Evolutionary conservation across 164 flowering plant genomes (phyloP), one percentile per base, ranked within the genome.

Genomic region (Cinnamomum chago): DNA sequence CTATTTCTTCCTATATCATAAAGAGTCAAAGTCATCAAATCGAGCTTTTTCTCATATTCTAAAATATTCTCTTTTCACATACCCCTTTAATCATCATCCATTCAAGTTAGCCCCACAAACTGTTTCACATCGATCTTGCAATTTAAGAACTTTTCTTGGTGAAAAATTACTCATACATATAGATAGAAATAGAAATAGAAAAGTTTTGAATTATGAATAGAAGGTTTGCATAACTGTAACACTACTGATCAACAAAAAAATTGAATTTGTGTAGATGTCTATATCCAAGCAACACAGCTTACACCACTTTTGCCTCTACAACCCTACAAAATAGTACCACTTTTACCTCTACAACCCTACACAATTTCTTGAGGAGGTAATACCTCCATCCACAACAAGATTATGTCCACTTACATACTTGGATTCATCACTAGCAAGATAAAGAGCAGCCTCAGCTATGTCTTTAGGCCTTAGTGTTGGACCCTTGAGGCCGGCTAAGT

Each of bases 401-500:
- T 91, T 91, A 68, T 91, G 96, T 1, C 96, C 96, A 75, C 93
- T 91, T 1, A 91, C 89, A 81, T 89, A 91, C 74, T 76, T 91
- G 5, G 96, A 87, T 68, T 91, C 96, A 76, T 91, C 96, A 76
- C 93, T 86, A 40, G 93, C 96, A 68, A 91, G 86, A 69, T 84
- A 91, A 10, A 89, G 84, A 68, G 91, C 96, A 40, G 93, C 96
- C 84, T 91, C 90, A 14, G 96, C 96, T 28, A 91, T 83, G 69
- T 91, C 96, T 69, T 72, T 84, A 30, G 89, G 67, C 77, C 81
- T 88, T 3, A 89, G 72, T 0, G 86, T 84, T 40, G 82, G 73
- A 5, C 92, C 91, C 70, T 84, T 84, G 58, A 89, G 83, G 58
- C 82, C 85, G 9, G 86, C 93, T 13, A 87, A 67, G 51, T 85